Conservation (phyloP, 352 stramenopile species). For the Thalassiosira sp. region DNA sequence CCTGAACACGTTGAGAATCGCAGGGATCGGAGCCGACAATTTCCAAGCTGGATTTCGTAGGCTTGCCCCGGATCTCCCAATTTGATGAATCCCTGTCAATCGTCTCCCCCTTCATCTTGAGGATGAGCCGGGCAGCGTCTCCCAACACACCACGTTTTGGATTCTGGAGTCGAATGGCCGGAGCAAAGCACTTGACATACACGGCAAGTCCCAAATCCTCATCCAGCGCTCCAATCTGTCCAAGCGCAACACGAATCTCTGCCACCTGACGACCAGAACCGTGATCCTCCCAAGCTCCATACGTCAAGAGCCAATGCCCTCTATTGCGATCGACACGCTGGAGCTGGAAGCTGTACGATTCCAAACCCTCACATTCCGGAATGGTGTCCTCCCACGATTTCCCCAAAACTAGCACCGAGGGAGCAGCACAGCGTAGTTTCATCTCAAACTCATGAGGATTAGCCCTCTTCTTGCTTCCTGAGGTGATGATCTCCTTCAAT, state of each 20-base stretch:
- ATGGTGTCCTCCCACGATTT: conserved; percentile 45
- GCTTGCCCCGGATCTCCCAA: conserved; percentile 46
- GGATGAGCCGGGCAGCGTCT: conserved; percentile 48
- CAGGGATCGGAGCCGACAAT: conserved; percentile 43
- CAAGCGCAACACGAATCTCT: conserved; percentile 58
- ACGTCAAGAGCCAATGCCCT: conserved; percentile 57
- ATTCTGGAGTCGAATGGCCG: conserved; percentile 59
- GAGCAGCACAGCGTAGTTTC: conserved; percentile 52
- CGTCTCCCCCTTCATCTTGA: conserved; percentile 24
- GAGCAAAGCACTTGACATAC: conserved; percentile 57
- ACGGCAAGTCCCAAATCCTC: conserved; percentile 40
- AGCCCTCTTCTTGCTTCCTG: conserved; percentile 13
- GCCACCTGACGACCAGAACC: conserved; percentile 57
- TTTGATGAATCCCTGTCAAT: conserved; percentile 26
- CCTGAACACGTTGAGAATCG: conserved; percentile 47
- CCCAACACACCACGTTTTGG: conserved; percentile 50
- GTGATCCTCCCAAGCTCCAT: conserved; percentile 63
- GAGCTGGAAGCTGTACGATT: conserved; percentile 63
- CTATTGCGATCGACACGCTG: conserved; percentile 53
- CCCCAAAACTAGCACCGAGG: conserved; percentile 45
- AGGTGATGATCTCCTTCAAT: conserved; percentile 28
- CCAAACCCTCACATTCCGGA: conserved; percentile 42
- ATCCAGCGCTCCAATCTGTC: conserved; percentile 38
- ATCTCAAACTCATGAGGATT: conserved; percentile 52
- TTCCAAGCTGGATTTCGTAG: conserved; percentile 34